Evolutionary conservation across 2,329 filamentous ascomycete genomes (phyloP).

Genomic region (Tolypocladium tundrense): DNA sequence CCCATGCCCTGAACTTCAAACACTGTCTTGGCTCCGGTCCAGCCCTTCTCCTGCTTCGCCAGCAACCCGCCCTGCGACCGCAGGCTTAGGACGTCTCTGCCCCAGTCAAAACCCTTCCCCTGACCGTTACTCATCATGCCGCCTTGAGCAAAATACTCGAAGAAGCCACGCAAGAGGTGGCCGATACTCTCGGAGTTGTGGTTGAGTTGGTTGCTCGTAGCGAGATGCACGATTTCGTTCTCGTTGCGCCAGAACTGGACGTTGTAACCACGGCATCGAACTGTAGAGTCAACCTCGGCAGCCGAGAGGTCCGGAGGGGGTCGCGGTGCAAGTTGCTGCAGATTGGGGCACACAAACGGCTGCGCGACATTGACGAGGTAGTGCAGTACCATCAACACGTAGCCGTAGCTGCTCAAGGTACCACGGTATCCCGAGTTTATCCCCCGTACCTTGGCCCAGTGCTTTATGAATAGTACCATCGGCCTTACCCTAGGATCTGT

Average conservation of each 20-base stretch:
- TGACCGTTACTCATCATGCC: constrained; percentile 40
- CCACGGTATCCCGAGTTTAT: constrained; percentile 84
- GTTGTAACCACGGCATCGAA: constrained; percentile 51
- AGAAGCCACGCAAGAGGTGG: constrained; percentile 69
- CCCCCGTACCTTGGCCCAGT: constrained; percentile 76
- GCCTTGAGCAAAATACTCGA: constrained; percentile 69
- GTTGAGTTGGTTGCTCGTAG: constrained; percentile 48
- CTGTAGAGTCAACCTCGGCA: constrained; percentile 11
- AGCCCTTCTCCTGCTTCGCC: constrained; percentile 69
- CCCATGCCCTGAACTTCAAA: constrained; percentile 36
- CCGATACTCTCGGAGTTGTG: constrained; percentile 62
- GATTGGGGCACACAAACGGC: constrained; percentile 76
- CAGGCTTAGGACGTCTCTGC: constrained; percentile 66
- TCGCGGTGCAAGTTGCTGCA: constrained; percentile 50
- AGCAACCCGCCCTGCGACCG: constrained; percentile 60
- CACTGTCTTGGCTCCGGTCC: constrained; percentile 72
- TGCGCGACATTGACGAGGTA: constrained; percentile 74
- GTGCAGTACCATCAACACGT: constrained; percentile 85
- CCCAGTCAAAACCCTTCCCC: constrained; percentile 65
- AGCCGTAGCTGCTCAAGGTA: constrained; percentile 82
- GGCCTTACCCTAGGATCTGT: constrained; percentile 68
- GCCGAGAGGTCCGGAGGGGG: constrained; percentile 21
- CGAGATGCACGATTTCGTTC: constrained; percentile 52
- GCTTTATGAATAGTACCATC: constrained; percentile 78
- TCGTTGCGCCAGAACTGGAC: constrained; percentile 75